These are phyloP conservation scores for Cryptosporidium viatorum DNA, from an alignment of 169 alveolate species.

Conservation along the genomic window DNA sequence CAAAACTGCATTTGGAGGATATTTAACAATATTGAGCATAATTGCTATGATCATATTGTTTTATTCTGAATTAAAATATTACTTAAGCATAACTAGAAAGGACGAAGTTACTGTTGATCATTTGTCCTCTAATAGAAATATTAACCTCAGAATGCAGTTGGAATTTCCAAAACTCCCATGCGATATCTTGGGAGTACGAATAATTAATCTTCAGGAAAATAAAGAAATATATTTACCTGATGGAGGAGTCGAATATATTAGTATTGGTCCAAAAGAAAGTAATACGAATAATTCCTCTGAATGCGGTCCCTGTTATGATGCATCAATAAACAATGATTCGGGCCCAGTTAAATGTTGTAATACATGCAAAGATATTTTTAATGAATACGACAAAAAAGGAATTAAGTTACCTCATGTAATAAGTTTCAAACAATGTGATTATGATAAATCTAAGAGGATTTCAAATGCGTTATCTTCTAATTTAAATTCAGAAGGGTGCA, in stretches of 20 bases:
- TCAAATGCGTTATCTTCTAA: slow-evolving; percentile 18
- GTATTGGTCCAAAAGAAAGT: slow-evolving; percentile 1
- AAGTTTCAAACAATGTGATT: slow-evolving; percentile 58
- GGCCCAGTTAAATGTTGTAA: slow-evolving; percentile 45
- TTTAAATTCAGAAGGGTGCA: slow-evolving; percentile 56
- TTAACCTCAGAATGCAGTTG: slow-evolving; percentile 28
- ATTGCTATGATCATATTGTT: slow-evolving; percentile 35
- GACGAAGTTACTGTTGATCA: slow-evolving; percentile 72
- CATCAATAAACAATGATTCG: not conserved
- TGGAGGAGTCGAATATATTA: slow-evolving; percentile 24
- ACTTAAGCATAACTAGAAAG: slow-evolving; percentile 39
- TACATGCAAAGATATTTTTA: slow-evolving; percentile 50
- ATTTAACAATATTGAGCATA: slow-evolving; percentile 51
- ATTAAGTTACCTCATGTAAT: slow-evolving; percentile 35
- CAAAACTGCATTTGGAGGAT: slow-evolving; percentile 75
- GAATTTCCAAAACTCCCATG: slow-evolving; percentile 73
- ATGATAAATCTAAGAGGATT: slow-evolving; percentile 7
- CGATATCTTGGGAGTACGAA: slow-evolving; percentile 42
- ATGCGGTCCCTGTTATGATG: slow-evolving; percentile 70
- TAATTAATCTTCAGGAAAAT: slow-evolving; percentile 54
- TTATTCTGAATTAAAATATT: slow-evolving; percentile 67
- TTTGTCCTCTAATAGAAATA: slow-evolving; percentile 16
- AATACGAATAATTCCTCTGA: not conserved
- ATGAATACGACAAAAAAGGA: slow-evolving; percentile 24
- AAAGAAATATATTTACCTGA: slow-evolving; percentile 35